phyloP scores from a whole-genome alignment of 345 rosid genomes.

The Citrus reticulata region DNA sequence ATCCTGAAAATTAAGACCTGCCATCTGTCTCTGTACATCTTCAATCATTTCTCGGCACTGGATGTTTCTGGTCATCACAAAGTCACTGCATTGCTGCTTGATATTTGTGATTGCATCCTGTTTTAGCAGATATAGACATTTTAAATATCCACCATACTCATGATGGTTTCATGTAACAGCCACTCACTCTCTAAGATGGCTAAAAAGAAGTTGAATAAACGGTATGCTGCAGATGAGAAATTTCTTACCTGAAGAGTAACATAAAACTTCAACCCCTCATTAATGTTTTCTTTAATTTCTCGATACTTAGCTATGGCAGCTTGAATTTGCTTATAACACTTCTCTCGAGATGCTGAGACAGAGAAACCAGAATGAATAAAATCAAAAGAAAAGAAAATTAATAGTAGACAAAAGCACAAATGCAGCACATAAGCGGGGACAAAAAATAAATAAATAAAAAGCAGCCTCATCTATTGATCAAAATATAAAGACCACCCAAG shows the following conservation, averaged over 20 bases:
- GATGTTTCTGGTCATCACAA: slow-evolving; percentile 93
- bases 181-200: background rate
- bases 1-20: slow-evolving; percentile 90
- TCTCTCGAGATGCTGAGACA: slow-evolving; percentile 78
- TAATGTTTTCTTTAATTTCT: slow-evolving; percentile 94
- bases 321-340: slow-evolving; percentile 88
- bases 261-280: slow-evolving; percentile 94
- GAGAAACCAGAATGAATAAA: slow-evolving; percentile 5
- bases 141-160: background rate
- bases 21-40: slow-evolving; percentile 88
- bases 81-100: slow-evolving; percentile 98
- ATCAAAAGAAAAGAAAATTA: background rate
- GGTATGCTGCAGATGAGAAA: background rate
- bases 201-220: background rate
- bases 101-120: slow-evolving; percentile 96
- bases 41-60: slow-evolving; percentile 98
- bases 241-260: slow-evolving; percentile 86
- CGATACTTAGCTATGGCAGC: slow-evolving; percentile 85
- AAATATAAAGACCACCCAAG: background rate
- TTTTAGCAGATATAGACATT: slow-evolving; percentile 2
- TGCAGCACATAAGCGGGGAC: background rate
- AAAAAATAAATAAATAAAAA: background rate
- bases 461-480: background rate
- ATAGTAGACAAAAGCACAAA: background rate
- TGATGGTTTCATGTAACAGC: background rate